Evolutionary conservation across 2,329 filamentous ascomycete species (phyloP).

Genomic region (Didymella segeticola): DNA sequence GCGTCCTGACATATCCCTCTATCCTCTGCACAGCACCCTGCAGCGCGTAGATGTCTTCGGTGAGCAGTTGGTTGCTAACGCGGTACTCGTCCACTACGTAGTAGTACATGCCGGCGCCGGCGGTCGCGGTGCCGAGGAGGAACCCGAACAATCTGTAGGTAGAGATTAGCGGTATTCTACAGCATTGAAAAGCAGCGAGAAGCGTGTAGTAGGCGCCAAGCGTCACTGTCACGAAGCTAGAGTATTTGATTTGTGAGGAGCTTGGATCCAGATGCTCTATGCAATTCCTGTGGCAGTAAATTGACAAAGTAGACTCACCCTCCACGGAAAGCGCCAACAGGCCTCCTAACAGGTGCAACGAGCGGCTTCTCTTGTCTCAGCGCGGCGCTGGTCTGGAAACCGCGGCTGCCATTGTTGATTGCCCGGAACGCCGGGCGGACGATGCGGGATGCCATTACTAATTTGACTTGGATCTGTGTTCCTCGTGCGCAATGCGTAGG

Average conservation of each 20-base stretch:
- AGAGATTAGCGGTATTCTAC: conserved; percentile 1
- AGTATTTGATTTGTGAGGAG: neutral
- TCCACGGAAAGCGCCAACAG: conserved; percentile 74
- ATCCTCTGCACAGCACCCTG: conserved; percentile 87
- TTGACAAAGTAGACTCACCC: conserved; percentile 60
- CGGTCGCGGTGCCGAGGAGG: conserved; percentile 80
- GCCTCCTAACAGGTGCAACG: conserved; percentile 63
- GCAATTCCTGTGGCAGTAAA: too few relatives aligned
- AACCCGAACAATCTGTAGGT: conserved; percentile 81
- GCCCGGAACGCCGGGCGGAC: conserved; percentile 50
- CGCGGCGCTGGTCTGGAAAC: conserved; percentile 51
- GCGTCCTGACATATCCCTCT: conserved; percentile 78
- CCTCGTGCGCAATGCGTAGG: neutral
- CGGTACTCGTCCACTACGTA: conserved; percentile 95
- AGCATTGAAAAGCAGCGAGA: neutral
- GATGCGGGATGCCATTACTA: conserved; percentile 57
- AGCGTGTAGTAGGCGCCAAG: too few relatives aligned
- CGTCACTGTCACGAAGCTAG: too few relatives aligned
- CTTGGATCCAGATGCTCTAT: too few relatives aligned
- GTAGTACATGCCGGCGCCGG: conserved; percentile 84
- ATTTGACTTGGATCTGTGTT: too few relatives aligned
- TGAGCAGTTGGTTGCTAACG: conserved; percentile 88
- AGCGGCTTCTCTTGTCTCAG: conserved; percentile 45
- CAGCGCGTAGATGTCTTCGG: conserved; percentile 92
- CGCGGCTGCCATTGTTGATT: conserved; percentile 33